Evolutionary conservation across 495 filamentous ascomycete species (phyloP).

Genomic region (Friedmanniomyces simplex): DNA sequence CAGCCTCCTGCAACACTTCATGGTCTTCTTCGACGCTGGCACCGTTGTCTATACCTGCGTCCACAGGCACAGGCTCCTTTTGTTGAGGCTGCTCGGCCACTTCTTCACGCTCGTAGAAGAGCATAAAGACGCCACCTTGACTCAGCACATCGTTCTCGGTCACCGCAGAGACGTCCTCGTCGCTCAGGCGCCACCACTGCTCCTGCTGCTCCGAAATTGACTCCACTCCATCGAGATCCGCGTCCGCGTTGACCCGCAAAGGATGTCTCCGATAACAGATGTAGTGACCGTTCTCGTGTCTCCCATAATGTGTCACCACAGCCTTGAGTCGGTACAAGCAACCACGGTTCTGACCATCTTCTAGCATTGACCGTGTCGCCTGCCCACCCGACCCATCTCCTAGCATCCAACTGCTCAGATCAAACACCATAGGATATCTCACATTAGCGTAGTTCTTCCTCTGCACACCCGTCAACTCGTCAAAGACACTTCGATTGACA

Average conservation of each 20-base stretch:
- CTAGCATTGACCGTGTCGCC: constrained; percentile 53
- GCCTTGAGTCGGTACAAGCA: constrained; percentile 64
- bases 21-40: background rate
- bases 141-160: constrained; percentile 60
- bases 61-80: too few relatives aligned
- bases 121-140: constrained; percentile 87
- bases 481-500: constrained; percentile 83
- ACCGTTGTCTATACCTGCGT: background rate
- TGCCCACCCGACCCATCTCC: background rate
- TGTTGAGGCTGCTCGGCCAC: background rate
- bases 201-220: background rate
- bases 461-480: constrained; percentile 64
- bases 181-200: constrained; percentile 75
- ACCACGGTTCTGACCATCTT: constrained; percentile 27
- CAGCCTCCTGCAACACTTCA: background rate
- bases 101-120: constrained; percentile 67
- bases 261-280: constrained; percentile 73
- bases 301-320: constrained; percentile 78
- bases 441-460: constrained; percentile 76
- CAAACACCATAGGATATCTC: constrained; percentile 58
- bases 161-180: constrained; percentile 68
- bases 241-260: background rate
- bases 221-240: background rate
- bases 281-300: constrained; percentile 94
- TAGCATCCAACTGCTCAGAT: constrained; percentile 71